Evolutionary conservation across 2,329 filamentous ascomycete species (phyloP), one percentile per base, ranked within the genome.

Genomic region (Fusarium clavum): DNA sequence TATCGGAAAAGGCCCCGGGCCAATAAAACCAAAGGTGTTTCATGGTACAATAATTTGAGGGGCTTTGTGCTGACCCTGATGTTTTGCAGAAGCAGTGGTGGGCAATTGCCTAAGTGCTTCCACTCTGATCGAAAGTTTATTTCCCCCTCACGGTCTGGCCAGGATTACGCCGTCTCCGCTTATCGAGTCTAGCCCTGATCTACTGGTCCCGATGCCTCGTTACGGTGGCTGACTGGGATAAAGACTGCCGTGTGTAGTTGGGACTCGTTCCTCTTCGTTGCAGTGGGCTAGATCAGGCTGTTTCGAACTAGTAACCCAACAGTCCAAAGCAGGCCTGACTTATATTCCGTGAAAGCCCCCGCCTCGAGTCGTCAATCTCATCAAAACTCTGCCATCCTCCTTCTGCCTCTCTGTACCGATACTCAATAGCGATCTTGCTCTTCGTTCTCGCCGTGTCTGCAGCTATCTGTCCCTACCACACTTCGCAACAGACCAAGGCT

Each of bases 111-210:
- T 56, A 63, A 73, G 57, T 40, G 67, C 61, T 70, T 43, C 60
- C 62, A 59, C 61, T 64, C 47, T 70, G 63, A 61, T 64, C 57
- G 41, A 75, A 75, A 75, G 73, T 75, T 30, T 75, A 75, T 73
- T 74, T 57, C 71, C 71, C 73, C 73, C 70, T 71, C 61, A 57
- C 57, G 58, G 58, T 51, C 67, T 64, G 44, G 66, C 58, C 49
- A 63, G 52, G 64, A 53, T 52, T 44, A 52, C 63, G 48, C 56
- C 48, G 56, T 44, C 60, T 57, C 56, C 55, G 43, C 59, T 66
- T 63, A 51, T 46, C 61, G 52, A 51, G 63, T 27, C 41, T 57
- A 61, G 64, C 53, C 45, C 44, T 58, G 52, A 54, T 41, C 56
- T 61, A 70, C 48, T 48, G 29, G 34, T 38, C 30, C 48, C 25